These are phyloP conservation scores for Lachnellula willkommii DNA, from an alignment of 2,329 filamentous ascomycete species.

Conservation along the genomic window DNA sequence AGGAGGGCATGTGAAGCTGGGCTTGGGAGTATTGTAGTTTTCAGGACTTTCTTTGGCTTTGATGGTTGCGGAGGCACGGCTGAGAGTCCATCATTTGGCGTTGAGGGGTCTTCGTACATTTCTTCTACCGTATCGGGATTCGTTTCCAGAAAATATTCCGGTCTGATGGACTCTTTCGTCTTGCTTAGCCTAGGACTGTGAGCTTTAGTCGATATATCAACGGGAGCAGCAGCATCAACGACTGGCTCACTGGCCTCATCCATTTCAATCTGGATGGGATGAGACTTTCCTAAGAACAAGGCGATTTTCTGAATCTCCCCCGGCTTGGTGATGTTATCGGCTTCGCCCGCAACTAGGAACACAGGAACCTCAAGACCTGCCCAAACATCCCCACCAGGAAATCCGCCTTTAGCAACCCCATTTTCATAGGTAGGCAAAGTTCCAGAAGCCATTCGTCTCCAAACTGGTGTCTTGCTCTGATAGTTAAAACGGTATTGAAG, in stretches of 20 bases:
- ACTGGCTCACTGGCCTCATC: slow-evolving; percentile 34
- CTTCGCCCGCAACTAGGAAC: slow-evolving; percentile 71
- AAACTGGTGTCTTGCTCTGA: slow-evolving; percentile 77
- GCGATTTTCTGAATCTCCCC: slow-evolving; percentile 64
- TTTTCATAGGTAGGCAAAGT: slow-evolving; percentile 56
- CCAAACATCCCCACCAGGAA: slow-evolving; percentile 70
- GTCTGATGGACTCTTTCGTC: slow-evolving; percentile 35
- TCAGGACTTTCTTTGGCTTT: slow-evolving; percentile 52
- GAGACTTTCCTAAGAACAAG: slow-evolving; percentile 33
- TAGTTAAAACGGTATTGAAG: slow-evolving; percentile 72
- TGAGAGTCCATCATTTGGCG: slow-evolving; percentile 39
- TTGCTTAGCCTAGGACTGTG: slow-evolving; percentile 31
- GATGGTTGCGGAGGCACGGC: slow-evolving; percentile 44
- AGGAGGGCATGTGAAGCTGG: slow-evolving; percentile 81
- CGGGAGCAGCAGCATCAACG: slow-evolving; percentile 45
- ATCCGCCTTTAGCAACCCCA: slow-evolving; percentile 52
- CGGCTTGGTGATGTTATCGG: slow-evolving; percentile 71
- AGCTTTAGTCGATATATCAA: slow-evolving; percentile 31
- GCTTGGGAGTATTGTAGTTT: slow-evolving; percentile 64
- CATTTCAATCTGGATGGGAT: slow-evolving; percentile 22
- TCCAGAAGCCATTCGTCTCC: slow-evolving; percentile 74
- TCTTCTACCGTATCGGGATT: slow-evolving; percentile 33
- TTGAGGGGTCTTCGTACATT: slow-evolving; percentile 41
- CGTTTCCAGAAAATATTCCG: slow-evolving; percentile 35
- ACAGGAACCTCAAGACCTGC: slow-evolving; percentile 65